Evolutionary conservation across 768 basidiomycete genomes (phyloP).

Genomic region (Collybia nuda): DNA sequence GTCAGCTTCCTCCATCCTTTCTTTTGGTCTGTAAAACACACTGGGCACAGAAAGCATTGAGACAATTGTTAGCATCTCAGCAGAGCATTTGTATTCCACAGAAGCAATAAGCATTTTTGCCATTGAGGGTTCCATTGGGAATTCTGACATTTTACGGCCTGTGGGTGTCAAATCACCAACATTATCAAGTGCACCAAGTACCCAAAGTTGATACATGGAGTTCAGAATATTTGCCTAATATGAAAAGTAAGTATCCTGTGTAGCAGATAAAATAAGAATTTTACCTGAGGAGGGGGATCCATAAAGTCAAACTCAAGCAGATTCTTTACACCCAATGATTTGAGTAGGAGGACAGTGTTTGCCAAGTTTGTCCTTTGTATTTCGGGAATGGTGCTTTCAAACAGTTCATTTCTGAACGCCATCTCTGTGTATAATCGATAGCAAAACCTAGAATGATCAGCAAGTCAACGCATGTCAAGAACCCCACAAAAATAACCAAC

Average conservation of each 20-base stretch:
- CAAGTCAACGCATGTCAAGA: neutral
- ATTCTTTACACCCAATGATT: constrained; percentile 96
- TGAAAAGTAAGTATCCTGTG: neutral
- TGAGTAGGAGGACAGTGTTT: constrained; percentile 92
- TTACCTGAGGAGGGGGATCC: constrained; percentile 99
- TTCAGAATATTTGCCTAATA: constrained; percentile 91
- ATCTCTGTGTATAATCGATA: constrained; percentile 98
- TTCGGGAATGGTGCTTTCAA: constrained; percentile 94
- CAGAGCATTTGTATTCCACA: constrained; percentile 90
- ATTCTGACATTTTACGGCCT: constrained; percentile 97
- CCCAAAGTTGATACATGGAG: constrained; percentile 99
- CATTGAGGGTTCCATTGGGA: constrained; percentile 99
- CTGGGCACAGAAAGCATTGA: constrained; percentile 98
- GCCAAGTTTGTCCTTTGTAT: constrained; percentile 98
- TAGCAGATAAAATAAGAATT: constrained; percentile 1
- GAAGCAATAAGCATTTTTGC: constrained; percentile 98
- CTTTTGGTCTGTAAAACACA: constrained; percentile 96
- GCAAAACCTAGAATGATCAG: constrained; percentile 63
- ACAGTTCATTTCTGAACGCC: constrained; percentile 95
- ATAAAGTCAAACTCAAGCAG: constrained; percentile 98
- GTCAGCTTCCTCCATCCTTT: constrained; percentile 96
- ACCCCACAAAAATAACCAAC: constrained; percentile 20
- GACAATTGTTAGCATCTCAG: constrained; percentile 97
- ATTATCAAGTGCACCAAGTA: constrained; percentile 95
- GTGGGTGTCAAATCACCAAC: constrained; percentile 92